These are phyloP conservation scores for Lepiota subincarnata DNA, from an alignment of 768 basidiomycete genomes.

Conservation along the genomic window DNA sequence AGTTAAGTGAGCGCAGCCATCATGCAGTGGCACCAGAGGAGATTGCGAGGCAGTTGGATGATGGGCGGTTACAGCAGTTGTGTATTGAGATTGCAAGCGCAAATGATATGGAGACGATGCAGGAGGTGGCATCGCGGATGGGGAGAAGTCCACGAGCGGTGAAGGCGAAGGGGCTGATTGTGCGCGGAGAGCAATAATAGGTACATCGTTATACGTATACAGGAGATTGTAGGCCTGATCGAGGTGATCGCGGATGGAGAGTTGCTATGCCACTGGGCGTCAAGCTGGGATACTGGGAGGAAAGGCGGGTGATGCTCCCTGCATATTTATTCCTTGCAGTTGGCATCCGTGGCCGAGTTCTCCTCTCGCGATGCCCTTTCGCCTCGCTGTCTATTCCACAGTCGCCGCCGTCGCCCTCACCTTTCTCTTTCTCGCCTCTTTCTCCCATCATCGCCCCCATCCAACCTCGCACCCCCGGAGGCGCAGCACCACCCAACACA, in stretches of 20 bases:
- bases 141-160: background rate
- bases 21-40: slow-evolving; percentile 26
- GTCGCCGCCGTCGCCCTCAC: background rate
- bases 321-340: background rate
- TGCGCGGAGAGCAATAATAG: background rate
- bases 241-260: background rate
- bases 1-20: slow-evolving; percentile 32
- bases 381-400: background rate
- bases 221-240: background rate
- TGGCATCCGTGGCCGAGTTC: slow-evolving; percentile 6
- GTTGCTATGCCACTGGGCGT: slow-evolving; percentile 3
- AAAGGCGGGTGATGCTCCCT: background rate
- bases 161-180: background rate
- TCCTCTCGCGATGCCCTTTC: background rate
- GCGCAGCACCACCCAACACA: background rate
- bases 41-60: slow-evolving; percentile 34
- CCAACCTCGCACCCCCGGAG: background rate
- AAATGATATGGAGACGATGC: slow-evolving; percentile 10
- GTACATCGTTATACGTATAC: background rate
- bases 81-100: slow-evolving; percentile 30
- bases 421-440: background rate
- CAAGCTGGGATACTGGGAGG: background rate
- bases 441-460: background rate
- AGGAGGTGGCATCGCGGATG: slow-evolving; percentile 3
- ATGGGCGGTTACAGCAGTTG: slow-evolving; percentile 41